These are phyloP conservation scores for Sporopachydermia lactativora DNA, from an alignment of 805 yeast species.

Conservation along the genomic window DNA sequence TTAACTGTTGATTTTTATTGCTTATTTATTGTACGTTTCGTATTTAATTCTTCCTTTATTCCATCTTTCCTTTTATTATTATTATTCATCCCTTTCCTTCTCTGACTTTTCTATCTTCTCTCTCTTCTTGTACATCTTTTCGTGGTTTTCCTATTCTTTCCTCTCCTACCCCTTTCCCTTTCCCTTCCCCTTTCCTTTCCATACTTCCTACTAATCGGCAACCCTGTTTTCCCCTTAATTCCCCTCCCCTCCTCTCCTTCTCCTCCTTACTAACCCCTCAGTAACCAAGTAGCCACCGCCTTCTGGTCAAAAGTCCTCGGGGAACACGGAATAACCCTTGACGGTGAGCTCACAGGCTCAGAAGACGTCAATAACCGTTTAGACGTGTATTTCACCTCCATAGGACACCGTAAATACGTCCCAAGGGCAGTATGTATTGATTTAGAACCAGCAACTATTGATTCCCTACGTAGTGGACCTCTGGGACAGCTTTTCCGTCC, in stretches of 20 bases:
- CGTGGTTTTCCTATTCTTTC: too few relatives aligned
- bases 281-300: constrained; percentile 12
- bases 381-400: constrained; percentile 74
- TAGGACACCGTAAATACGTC: constrained; percentile 62
- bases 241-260: neutral
- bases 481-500: constrained; percentile 85
- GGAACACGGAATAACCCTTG: constrained; percentile 21
- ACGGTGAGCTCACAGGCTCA: constrained; percentile 16
- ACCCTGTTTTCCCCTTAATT: too few relatives aligned
- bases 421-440: constrained; percentile 90
- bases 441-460: constrained; percentile 90
- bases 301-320: constrained; percentile 24
- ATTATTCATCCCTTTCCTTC: too few relatives aligned
- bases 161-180: too few relatives aligned
- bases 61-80: too few relatives aligned
- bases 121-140: too few relatives aligned
- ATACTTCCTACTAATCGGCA: too few relatives aligned
- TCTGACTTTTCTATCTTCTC: too few relatives aligned
- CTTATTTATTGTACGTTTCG: too few relatives aligned
- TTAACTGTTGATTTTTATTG: too few relatives aligned
- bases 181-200: too few relatives aligned
- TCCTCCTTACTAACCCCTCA: constrained; percentile 3
- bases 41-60: too few relatives aligned
- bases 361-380: constrained; percentile 31
- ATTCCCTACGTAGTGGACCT: constrained; percentile 64